Evolutionary conservation across 805 yeast species (phyloP), one percentile per base, ranked within the genome.

Genomic region (Starmerella apicola): DNA sequence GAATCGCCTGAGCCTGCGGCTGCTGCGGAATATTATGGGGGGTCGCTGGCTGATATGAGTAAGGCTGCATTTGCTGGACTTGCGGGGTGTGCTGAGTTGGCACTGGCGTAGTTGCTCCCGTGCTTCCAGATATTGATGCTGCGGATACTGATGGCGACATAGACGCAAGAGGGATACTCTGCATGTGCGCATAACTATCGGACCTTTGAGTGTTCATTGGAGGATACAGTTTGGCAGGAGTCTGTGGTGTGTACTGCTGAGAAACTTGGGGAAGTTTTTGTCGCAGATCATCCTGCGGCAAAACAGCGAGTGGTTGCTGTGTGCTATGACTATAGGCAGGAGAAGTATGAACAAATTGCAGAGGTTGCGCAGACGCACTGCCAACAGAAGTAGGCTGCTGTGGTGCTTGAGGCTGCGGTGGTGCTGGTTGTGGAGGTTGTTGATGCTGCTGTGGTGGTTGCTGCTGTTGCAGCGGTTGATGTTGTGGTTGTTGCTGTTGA

Each of bases 11-110:
- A 28, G 34, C 17, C 16, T 22, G 32, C 26, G 15, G 36, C 23
- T 29, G 38, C 25, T 27, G 42, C 35, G 18, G 29, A 22, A 15
- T 25, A 15, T 22, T 16, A 12, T 32, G 35, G 30, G 22, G 39
- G 21, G 15, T 34, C 6, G n/a, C n/a, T n/a, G 39, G 38, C 28
- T 21, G 30, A 7, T 9, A 21, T 27, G 30, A 15, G 18, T 24
- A 21, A 32, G 36, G 27, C 28, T 29, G 45, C 29, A 18, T 20
- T 12, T 34, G 36, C 18, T 15, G 39, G 19, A 18, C 32, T 42
- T 32, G 38, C 16, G 24, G 34, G 13, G 32, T 27, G 16, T 28
- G 41, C 32, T 37, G 52, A 18, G 46, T 24, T 31, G 43, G 17
- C 34, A 44, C 37, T 29, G 38, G 16, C 24, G 21, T 34, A 23